A percentile compares a stretch with the other conserved stretches of the same genome.
These are phyloP conservation scores for Ambrosia artemisiifolia DNA, from an alignment of 129 eudicot genomes.

Conservation along the genomic window DNA sequence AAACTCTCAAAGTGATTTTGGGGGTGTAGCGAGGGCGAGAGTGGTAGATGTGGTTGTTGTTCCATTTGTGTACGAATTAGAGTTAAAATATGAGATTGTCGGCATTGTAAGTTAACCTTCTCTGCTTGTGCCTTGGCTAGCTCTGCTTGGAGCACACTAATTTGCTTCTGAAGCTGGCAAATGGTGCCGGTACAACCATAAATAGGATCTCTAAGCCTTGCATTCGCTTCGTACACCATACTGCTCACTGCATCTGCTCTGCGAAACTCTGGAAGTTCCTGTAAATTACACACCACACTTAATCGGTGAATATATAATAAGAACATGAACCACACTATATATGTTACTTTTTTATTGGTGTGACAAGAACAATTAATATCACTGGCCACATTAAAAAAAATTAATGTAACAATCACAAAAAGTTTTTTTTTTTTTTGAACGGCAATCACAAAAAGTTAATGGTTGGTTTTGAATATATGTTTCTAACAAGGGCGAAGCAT, in stretches of 20 bases:
- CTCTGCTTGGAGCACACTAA: constrained; percentile 78
- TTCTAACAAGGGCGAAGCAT: too few species aligned
- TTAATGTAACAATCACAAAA: too few species aligned
- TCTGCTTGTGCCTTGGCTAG: constrained; percentile 76
- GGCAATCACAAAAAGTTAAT: too few species aligned
- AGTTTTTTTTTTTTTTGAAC: too few species aligned
- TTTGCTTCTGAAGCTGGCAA: constrained; percentile 74
- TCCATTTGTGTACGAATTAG: constrained; percentile 49
- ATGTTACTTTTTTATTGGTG: too few species aligned
- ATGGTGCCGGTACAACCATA: constrained; percentile 89
- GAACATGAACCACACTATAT: background rate
- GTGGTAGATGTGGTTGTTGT: constrained; percentile 20
- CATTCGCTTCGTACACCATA: constrained; percentile 89
- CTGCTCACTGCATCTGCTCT: constrained; percentile 91
- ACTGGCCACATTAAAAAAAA: too few species aligned
- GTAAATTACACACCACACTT: background rate
- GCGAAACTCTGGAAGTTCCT: constrained; percentile 76
- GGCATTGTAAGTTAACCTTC: constrained; percentile 60
- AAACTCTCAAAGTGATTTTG: constrained; percentile 33
- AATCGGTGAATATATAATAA: background rate
- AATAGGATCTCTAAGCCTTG: constrained; percentile 76
- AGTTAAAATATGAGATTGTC: constrained; percentile 51
- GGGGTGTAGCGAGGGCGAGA: constrained; percentile 9
- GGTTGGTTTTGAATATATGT: too few species aligned
- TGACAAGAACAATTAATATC: too few species aligned